A percentile compares a stretch with the other conserved stretches of the same genome.
These are phyloP conservation scores for Mollisiaceae sp. DNA, from an alignment of 2,329 filamentous ascomycete genomes.

Conservation along the genomic window DNA sequence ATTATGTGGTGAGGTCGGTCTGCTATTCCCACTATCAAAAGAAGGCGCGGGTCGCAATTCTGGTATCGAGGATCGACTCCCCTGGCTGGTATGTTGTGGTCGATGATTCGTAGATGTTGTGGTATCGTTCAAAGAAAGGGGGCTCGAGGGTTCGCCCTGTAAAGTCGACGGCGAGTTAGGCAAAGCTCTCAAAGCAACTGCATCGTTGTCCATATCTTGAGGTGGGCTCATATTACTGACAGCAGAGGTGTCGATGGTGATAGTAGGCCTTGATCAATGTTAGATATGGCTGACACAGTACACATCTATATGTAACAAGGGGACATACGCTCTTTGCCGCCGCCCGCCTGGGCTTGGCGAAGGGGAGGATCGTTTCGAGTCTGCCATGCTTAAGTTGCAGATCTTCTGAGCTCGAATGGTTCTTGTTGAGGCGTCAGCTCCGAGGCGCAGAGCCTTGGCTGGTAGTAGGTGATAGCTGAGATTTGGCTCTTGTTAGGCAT, in stretches of 20 bases:
- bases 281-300: conserved; percentile 29
- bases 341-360: conserved; percentile 36
- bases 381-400: conserved; percentile 34
- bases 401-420: conserved; percentile 23
- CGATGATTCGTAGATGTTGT: conserved; percentile 21
- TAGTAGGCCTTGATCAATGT: conserved; percentile 50
- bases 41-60: conserved; percentile 59
- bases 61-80: conserved; percentile 42
- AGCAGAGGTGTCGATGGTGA: conserved; percentile 61
- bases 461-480: conserved; percentile 26
- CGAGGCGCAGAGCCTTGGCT: conserved; percentile 38
- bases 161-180: conserved; percentile 44
- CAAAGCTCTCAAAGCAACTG: conserved; percentile 42
- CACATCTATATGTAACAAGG: conserved; percentile 19
- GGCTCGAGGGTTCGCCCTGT: conserved; percentile 43
- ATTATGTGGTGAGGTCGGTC: conserved; percentile 71
- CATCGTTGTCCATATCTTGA: conserved; percentile 42
- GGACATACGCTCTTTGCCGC: conserved; percentile 44
- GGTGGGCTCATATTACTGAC: conserved; percentile 46
- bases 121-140: conserved; percentile 42
- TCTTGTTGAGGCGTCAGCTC: conserved; percentile 30
- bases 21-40: conserved; percentile 64
- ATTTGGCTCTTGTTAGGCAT: conserved; percentile 32
- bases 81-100: conserved; percentile 34
- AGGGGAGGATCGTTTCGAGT: conserved; percentile 31